A percentile compares a stretch with the other conserved stretches of the same genome.
Evolutionary conservation across 2,329 filamentous ascomycete species (phyloP).

Genomic region (Nannizzia gypsea): DNA sequence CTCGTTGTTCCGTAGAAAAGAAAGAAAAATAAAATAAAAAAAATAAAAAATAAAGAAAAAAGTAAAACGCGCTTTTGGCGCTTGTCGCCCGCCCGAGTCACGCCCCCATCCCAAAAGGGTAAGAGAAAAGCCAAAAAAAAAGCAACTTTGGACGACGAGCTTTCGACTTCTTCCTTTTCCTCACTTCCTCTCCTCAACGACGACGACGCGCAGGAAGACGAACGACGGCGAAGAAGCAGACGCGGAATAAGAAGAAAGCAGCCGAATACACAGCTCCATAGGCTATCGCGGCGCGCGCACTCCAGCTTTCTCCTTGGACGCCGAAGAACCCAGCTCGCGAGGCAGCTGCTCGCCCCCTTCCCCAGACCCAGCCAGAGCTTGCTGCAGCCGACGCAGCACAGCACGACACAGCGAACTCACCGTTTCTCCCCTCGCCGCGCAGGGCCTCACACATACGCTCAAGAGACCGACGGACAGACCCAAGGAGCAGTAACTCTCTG

Average conservation of each 20-base stretch:
- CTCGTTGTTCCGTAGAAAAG: background rate
- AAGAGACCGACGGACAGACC: background rate
- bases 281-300: background rate
- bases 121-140: constrained; percentile 4
- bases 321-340: background rate
- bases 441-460: background rate
- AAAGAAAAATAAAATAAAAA: background rate
- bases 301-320: background rate
- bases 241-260: background rate
- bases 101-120: background rate
- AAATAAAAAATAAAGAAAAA: background rate
- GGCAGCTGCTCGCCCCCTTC: background rate
- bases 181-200: background rate
- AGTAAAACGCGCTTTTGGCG: background rate
- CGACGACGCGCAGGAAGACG: background rate
- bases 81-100: background rate
- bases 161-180: background rate
- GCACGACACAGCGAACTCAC: background rate
- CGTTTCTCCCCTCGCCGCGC: background rate
- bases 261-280: background rate
- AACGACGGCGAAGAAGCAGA: background rate
- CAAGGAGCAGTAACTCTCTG: constrained; percentile 1
- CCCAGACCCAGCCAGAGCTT: no score
- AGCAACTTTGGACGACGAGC: constrained; percentile 1
- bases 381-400: background rate